Base-by-base conservation (phyloP, 768 basidiomycete genomes). In the Kwoniella pini region DNA sequence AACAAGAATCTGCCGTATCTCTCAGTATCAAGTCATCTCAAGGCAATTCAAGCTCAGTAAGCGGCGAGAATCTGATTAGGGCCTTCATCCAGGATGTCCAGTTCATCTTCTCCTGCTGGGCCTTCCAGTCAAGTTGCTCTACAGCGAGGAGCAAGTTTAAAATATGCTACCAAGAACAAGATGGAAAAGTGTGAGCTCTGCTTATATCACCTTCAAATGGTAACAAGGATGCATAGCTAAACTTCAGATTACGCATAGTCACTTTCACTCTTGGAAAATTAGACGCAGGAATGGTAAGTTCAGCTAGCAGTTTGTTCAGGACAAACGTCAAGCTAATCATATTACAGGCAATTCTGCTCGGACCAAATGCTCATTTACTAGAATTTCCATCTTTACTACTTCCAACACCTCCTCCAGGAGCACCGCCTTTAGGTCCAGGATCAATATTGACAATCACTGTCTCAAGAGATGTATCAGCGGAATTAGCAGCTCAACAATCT, bases 361-460 rank as follows among this genome's bases (percentile, higher is more conserved):
- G 95, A 15, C 91, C 91, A 77, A 85, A 91, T 42, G 94, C 94
- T 17, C 95, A 98, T 74, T 83, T 98, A 33, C 95, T 99, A 70
- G 95, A 99, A 79, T 99, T 98, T 78, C 96, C 96, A 1, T 98
- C 96, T 0, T 83, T 99, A 38, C 84, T 98, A 1, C 82, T 98
- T 6, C 96, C 96, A 0, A 64, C 68, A 2, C 67, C 70, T 19
- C 53, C 62, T 17, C 70, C 70, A 1, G 62, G 62, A 15, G 28
- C 58, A 21, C 90, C 93, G 0, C 94, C 94, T 13, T 87, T 91
- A 1, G 87, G 88, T 9, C 86, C 94, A 0, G 96, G 96, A 4
- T 96, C 92, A 19, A 97, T 99, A 67, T 91, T 99, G 69, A 96
- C 92, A 76, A 98, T 98, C 78, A 87, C 93, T 2, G 94, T 98